Evolutionary conservation across 179 eudicot genomes (phyloP), one percentile per base, ranked within the genome.

Genomic region (Nepenthes alata): DNA sequence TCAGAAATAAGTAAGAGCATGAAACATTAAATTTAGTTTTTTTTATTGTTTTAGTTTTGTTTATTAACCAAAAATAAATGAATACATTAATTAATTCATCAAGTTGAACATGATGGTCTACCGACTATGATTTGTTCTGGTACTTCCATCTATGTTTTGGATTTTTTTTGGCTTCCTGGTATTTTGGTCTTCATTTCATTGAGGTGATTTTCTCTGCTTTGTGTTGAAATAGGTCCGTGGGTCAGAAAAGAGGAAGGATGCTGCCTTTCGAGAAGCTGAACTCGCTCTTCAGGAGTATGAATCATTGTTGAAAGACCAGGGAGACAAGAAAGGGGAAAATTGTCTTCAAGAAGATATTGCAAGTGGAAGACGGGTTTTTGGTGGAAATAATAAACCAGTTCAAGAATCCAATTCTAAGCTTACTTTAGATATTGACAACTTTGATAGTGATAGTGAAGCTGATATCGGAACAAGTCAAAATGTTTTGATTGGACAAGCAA

Each of bases 311-410:
- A 79, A 78, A 62, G 73, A 78, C 53, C 70, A 76, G 51, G 79
- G 60, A 35, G 83, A 69, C 67, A 62, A 70, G 62, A 78, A 15
- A 56, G 74, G 65, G 34, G 66, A 25, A 37, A 68, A 72, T 74
- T 69, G 64, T 51, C 34, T 25, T 57, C 74, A 79, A 56, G 70
- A 35, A 41, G 77, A 66, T 64, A 57, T 66, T 64, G 58, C 69
- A 16, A 81, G 85, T 75, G 97, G 97, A 59, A 80, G 91, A 72
- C 80, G 84, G 70, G 89, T 85, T 48, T 94, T 94, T 84, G 99
- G 95, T 74, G 88, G 71, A 58, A 61, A 72, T 45, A 66, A 68
- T 58, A 80, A 78, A 63, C 75, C 79, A 69, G 75, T 60, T 59
- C 68, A 67, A 55, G 70, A 67, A 47, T 50, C 79, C 13, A 74